Conservation (phyloP, 371 early-diverging fungal species). For the Polyrhizophydium stewartii region DNA sequence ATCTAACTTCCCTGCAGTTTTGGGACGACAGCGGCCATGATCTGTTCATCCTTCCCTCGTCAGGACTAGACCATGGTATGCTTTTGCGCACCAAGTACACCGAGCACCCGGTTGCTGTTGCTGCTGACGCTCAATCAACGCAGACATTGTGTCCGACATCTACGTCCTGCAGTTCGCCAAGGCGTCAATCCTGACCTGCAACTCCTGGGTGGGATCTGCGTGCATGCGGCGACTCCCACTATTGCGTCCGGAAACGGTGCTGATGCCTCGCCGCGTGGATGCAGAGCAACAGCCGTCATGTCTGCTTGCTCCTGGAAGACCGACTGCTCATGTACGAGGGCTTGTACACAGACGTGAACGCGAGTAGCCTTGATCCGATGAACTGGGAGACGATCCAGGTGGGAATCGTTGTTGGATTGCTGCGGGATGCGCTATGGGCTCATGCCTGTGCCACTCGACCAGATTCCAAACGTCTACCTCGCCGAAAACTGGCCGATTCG, state of each 20-base stretch:
- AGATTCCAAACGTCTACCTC: constrained; percentile 74
- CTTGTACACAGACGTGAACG: constrained; percentile 62
- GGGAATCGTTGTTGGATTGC: constrained; percentile 2
- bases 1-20: constrained; percentile 51
- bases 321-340: constrained; percentile 68
- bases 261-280: neutral
- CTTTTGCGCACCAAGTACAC: too few species aligned
- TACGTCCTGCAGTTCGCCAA: constrained; percentile 68
- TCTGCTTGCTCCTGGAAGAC: constrained; percentile 67
- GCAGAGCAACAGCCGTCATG: constrained; percentile 64
- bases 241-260: neutral
- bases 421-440: neutral
- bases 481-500: constrained; percentile 81
- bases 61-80: constrained; percentile 26
- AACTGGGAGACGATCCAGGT: constrained; percentile 77
- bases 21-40: constrained; percentile 74
- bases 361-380: constrained; percentile 68
- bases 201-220: constrained; percentile 57
- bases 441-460: neutral
- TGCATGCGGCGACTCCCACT: neutral
- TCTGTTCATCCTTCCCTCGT: constrained; percentile 49
- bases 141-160: constrained; percentile 29
- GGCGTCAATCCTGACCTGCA: constrained; percentile 52
- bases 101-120: neutral
- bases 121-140: too few species aligned